A percentile compares a stretch with the other conserved stretches of the same genome.
Conservation (phyloP, 2,329 filamentous ascomycete species). For the Penicillium sp. region DNA sequence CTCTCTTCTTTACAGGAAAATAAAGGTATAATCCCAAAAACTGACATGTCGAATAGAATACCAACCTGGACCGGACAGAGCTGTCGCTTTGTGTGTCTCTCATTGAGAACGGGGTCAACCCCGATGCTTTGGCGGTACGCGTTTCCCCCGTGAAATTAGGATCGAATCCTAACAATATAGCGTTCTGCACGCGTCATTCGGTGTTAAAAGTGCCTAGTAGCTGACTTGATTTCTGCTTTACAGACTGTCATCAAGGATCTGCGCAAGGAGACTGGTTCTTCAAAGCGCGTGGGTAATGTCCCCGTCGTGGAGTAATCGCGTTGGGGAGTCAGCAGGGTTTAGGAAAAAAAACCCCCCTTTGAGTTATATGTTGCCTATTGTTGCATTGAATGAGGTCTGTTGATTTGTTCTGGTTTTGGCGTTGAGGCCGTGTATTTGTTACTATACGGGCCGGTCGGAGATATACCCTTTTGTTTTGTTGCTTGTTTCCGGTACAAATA, state of each 20-base stretch:
- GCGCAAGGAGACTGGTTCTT: constrained; percentile 39
- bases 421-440: constrained; percentile 5
- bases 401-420: constrained; percentile 10
- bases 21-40: background rate
- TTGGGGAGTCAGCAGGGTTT: background rate
- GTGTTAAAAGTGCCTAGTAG: background rate
- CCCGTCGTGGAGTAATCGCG: constrained; percentile 17
- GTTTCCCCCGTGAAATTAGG: background rate
- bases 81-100: constrained; percentile 94
- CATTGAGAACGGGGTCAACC: constrained; percentile 96
- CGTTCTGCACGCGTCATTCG: background rate
- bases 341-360: background rate
- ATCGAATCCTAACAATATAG: background rate
- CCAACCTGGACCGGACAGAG: constrained; percentile 83
- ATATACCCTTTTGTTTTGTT: constrained; percentile 20
- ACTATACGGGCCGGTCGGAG: constrained; percentile 9
- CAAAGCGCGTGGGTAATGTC: constrained; percentile 28
- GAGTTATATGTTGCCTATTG: no score
- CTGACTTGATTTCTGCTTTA: background rate
- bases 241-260: constrained; percentile 51
- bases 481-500: constrained; percentile 7
- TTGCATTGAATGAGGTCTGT: background rate
- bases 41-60: constrained; percentile 65
- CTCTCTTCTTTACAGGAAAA: background rate
- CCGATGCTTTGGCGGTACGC: constrained; percentile 87